A percentile compares a stretch with the other conserved stretches of the same genome.
Evolutionary conservation across 169 alveolate genomes (phyloP).

Genomic region (Pseudocohnilembus persalinus): DNA sequence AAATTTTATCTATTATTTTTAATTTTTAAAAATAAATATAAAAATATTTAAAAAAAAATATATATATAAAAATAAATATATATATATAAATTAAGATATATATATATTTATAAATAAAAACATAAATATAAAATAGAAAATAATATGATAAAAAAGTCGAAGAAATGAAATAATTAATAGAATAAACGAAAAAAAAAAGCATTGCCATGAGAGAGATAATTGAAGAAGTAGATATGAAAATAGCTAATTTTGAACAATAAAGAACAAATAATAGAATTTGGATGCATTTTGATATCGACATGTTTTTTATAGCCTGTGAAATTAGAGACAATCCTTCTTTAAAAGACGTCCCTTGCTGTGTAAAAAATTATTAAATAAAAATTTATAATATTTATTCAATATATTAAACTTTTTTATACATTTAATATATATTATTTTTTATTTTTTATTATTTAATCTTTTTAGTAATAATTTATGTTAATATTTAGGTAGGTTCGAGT

Average conservation of each 20-base stretch:
- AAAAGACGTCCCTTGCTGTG: conserved; percentile 63
- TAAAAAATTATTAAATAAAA: neutral
- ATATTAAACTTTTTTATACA: neutral
- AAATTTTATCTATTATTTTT: too few species aligned
- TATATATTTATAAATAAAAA: too few species aligned
- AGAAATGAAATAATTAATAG: conserved; percentile 48
- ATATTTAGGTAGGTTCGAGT: conserved; percentile 82
- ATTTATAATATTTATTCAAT: neutral
- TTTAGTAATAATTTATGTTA: conserved; percentile 9
- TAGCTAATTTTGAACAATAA: conserved; percentile 51
- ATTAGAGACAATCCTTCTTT: conserved; percentile 83
- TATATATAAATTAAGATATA: too few species aligned
- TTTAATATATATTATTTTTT: neutral
- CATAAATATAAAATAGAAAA: neutral
- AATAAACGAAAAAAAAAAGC: conserved; percentile 12
- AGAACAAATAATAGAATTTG: conserved; percentile 70
- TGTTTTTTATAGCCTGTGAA: conserved; percentile 91
- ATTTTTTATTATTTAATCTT: neutral
- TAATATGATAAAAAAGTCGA: conserved; percentile 56
- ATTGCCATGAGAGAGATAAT: conserved; percentile 16
- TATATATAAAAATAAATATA: too few species aligned
- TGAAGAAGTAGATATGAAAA: conserved; percentile 48
- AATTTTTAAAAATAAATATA: too few species aligned
- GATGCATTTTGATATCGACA: conserved; percentile 90
- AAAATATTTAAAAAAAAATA: too few species aligned